Conservation (phyloP, 2,329 filamentous ascomycete genomes). For the Colletotrichum sp. region DNA sequence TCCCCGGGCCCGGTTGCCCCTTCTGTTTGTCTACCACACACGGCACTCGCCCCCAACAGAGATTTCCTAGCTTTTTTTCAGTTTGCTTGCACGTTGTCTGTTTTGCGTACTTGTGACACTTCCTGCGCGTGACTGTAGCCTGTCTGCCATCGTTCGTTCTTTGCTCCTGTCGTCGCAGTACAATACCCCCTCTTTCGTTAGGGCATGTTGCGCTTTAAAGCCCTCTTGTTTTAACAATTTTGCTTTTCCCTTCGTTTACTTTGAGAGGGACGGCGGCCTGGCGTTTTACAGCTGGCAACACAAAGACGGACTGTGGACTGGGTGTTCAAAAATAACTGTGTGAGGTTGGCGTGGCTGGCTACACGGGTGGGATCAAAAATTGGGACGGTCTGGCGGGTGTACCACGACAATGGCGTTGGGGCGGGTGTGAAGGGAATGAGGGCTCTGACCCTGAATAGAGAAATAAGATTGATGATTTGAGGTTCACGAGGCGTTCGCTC, state of each 20-base stretch:
- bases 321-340: not conserved
- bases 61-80: conserved; percentile 20
- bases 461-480: not conserved
- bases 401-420: not conserved
- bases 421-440: not conserved
- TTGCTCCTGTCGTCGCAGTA: not conserved
- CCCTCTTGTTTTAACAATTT: not conserved
- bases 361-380: not conserved
- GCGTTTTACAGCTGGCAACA: not conserved
- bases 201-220: not conserved
- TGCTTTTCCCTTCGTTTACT: not conserved
- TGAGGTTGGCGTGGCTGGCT: not conserved
- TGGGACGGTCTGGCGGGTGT: not conserved
- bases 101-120: conserved; percentile 15
- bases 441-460: not conserved
- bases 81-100: conserved; percentile 11
- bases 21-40: conserved; percentile 19
- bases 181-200: conserved; percentile 2
- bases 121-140: conserved; percentile 3
- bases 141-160: not conserved
- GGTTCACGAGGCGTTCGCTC: not conserved
- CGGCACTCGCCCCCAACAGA: conserved; percentile 17
- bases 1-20: conserved; percentile 2
- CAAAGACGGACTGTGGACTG: not conserved
- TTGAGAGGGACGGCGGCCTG: not conserved